These are phyloP conservation scores for Penicillium samsonianum DNA, from an alignment of 495 filamentous ascomycete species.

Conservation along the genomic window DNA sequence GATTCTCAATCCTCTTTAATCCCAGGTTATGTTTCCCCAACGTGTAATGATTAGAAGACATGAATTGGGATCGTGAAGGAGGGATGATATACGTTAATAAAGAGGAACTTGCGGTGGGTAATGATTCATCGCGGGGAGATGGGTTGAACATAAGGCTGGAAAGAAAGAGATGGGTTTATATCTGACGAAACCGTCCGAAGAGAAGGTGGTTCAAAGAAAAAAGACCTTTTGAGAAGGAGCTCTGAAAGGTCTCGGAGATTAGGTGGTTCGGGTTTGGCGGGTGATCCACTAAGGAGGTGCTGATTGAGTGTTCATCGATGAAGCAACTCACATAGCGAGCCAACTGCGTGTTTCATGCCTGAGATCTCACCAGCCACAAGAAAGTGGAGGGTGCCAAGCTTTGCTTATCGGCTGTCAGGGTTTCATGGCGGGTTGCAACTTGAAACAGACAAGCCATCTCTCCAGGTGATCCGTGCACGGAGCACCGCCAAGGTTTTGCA, in stretches of 20 bases:
- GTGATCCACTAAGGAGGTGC: slow-evolving; percentile 1
- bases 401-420: background rate
- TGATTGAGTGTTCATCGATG: background rate
- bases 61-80: slow-evolving; percentile 5
- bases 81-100: slow-evolving; percentile 7
- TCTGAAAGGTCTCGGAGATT: background rate
- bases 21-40: slow-evolving; percentile 6
- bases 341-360: background rate
- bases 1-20: slow-evolving; percentile 5
- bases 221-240: background rate
- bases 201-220: background rate
- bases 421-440: slow-evolving; percentile 3
- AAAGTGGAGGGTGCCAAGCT: slow-evolving; percentile 1
- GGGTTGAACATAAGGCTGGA: slow-evolving; percentile 1
- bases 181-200: background rate
- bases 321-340: background rate
- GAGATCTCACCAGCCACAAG: background rate
- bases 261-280: background rate
- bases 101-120: background rate
- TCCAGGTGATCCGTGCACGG: slow-evolving; percentile 10
- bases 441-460: slow-evolving; percentile 2
- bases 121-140: background rate
- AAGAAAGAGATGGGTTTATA: background rate
- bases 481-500: slow-evolving; percentile 11
- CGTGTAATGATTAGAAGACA: slow-evolving; percentile 10